These are phyloP conservation scores for Solanum appendiculatum DNA, from an alignment of 257 asterid genomes.

Conservation along the genomic window DNA sequence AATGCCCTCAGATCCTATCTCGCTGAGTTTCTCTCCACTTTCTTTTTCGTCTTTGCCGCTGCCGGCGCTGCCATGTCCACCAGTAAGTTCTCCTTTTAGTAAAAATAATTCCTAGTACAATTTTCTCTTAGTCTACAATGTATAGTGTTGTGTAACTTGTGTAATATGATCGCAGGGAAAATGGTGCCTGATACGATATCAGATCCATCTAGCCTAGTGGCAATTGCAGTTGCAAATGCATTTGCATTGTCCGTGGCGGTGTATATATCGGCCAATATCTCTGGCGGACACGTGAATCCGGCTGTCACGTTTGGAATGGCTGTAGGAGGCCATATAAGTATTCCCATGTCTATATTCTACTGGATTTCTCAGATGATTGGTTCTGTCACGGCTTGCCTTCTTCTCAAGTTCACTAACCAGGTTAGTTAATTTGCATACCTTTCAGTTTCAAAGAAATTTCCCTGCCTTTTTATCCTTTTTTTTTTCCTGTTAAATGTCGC, in stretches of 20 bases:
- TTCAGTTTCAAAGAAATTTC: neutral
- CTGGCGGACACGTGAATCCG: conserved; percentile 92
- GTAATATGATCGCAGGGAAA: conserved; percentile 26
- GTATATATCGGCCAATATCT: conserved; percentile 40
- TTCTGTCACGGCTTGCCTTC: conserved; percentile 59
- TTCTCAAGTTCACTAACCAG: conserved; percentile 41
- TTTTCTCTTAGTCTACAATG: neutral
- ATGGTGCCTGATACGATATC: conserved; percentile 21
- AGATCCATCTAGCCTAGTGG: conserved; percentile 39
- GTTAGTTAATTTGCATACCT: conserved; percentile 2
- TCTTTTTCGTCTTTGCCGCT: conserved; percentile 69
- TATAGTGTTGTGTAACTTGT: neutral
- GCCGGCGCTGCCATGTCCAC: conserved; percentile 65
- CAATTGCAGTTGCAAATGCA: conserved; percentile 46
- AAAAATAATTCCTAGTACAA: neutral
- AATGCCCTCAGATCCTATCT: conserved; percentile 64
- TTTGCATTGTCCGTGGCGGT: conserved; percentile 56
- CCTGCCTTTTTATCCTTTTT: neutral
- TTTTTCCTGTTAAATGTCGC: neutral
- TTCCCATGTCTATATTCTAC: conserved; percentile 54
- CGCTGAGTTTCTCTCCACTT: conserved; percentile 88
- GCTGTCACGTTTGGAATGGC: conserved; percentile 87
- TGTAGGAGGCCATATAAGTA: conserved; percentile 54
- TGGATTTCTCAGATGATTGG: conserved; percentile 63
- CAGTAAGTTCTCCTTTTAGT: conserved; percentile 11